Evolutionary conservation across 352 stramenopile species (phyloP).

Genomic region (Phytophthora meadii): DNA sequence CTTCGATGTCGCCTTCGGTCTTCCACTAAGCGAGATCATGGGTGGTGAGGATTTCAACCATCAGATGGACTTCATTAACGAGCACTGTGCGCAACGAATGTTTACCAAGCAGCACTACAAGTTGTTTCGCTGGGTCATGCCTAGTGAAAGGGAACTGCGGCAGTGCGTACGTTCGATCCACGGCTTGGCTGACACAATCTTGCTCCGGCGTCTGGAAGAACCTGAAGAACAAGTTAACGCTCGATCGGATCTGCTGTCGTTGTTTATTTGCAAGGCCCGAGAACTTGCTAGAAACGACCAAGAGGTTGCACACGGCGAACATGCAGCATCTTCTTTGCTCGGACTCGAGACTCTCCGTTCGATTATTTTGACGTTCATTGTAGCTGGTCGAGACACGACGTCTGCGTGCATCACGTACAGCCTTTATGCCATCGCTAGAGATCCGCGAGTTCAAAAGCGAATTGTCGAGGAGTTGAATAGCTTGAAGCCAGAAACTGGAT

Average conservation of each 20-base stretch:
- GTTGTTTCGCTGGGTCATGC: conserved; percentile 61
- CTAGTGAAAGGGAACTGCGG: conserved; percentile 55
- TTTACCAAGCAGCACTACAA: conserved; percentile 78
- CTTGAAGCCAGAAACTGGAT: background rate
- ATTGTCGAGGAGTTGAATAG: conserved; percentile 57
- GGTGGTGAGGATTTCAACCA: conserved; percentile 40
- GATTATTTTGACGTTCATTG: conserved; percentile 81
- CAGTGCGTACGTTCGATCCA: conserved; percentile 37
- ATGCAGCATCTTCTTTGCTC: conserved; percentile 24
- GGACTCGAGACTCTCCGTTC: conserved; percentile 52
- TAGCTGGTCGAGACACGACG: conserved; percentile 88
- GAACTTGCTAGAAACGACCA: conserved; percentile 29
- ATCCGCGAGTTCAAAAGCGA: conserved; percentile 64
- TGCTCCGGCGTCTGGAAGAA: conserved; percentile 49
- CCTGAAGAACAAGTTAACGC: conserved; percentile 30
- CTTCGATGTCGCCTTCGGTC: conserved; percentile 66
- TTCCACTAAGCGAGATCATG: conserved; percentile 41
- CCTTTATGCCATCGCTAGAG: conserved; percentile 72
- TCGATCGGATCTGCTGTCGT: conserved; percentile 55
- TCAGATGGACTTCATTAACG: conserved; percentile 65
- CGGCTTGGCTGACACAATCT: conserved; percentile 52
- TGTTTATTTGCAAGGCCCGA: conserved; percentile 66
- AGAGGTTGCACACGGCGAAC: background rate
- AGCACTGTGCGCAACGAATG: conserved; percentile 56
- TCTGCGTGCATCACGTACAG: conserved; percentile 74